These are phyloP conservation scores for Komagataella kurtzmanii DNA, from an alignment of 805 yeast genomes.

Conservation along the genomic window DNA sequence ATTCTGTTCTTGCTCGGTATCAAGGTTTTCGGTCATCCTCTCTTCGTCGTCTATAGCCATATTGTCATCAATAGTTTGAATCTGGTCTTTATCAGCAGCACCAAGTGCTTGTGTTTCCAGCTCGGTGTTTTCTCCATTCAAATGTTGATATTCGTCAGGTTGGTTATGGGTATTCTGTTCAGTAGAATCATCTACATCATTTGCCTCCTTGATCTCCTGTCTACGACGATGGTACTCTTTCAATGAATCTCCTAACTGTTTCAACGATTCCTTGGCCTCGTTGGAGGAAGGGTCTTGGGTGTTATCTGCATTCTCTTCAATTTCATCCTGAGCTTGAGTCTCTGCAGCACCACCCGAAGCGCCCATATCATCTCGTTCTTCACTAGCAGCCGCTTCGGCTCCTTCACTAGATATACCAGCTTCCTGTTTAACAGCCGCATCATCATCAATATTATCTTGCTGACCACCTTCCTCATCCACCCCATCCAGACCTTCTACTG, in stretches of 20 bases:
- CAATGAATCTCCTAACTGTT: slow-evolving; percentile 82
- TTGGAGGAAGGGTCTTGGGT: slow-evolving; percentile 44
- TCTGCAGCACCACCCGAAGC: slow-evolving; percentile 39
- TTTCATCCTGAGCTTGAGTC: slow-evolving; percentile 21
- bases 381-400: slow-evolving; percentile 21
- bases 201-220: slow-evolving; percentile 71
- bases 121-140: slow-evolving; percentile 68
- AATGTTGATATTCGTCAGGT: slow-evolving; percentile 80
- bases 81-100: slow-evolving; percentile 69
- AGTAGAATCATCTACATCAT: slow-evolving; percentile 28
- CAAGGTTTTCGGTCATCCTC: slow-evolving; percentile 9
- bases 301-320: slow-evolving; percentile 26
- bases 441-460: slow-evolving; percentile 18
- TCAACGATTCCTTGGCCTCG: slow-evolving; percentile 62
- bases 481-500: slow-evolving; percentile 12
- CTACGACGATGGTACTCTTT: slow-evolving; percentile 86
- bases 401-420: slow-evolving; percentile 21
- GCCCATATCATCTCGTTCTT: slow-evolving; percentile 49
- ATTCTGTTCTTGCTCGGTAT: slow-evolving; percentile 19
- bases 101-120: slow-evolving; percentile 88
- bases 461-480: slow-evolving; percentile 16
- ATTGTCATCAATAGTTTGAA: slow-evolving; percentile 64
- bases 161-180: slow-evolving; percentile 48
- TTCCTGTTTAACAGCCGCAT: slow-evolving; percentile 19
- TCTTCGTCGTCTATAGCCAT: slow-evolving; percentile 70